Percentiles rank a stretch among this genome's conserved stretches.
phyloP scores from a whole-genome alignment of 768 basidiomycete species.

The Boletus rufocinnamomeus region DNA sequence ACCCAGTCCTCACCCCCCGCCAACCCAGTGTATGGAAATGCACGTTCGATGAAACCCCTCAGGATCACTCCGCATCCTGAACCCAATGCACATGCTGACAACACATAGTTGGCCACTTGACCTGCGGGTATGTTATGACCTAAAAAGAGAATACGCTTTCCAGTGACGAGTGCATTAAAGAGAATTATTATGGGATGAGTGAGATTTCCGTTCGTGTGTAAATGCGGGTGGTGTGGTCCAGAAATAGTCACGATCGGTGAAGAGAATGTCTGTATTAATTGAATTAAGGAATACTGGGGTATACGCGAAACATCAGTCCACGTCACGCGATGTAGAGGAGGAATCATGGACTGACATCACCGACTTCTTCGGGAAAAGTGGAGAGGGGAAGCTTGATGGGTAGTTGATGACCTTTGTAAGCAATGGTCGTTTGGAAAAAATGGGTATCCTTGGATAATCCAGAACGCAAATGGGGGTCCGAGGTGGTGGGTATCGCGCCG shows the following conservation, averaged over 20 bases:
- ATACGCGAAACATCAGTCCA: slow-evolving; percentile 15
- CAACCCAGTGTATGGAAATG: slow-evolving; percentile 95
- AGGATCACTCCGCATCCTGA: slow-evolving; percentile 86
- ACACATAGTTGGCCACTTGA: slow-evolving; percentile 86
- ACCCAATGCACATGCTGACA: slow-evolving; percentile 91
- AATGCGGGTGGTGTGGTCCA: slow-evolving; percentile 84
- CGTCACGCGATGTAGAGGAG: background rate
- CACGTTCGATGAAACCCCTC: slow-evolving; percentile 84
- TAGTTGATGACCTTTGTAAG: slow-evolving; percentile 78
- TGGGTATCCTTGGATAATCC: slow-evolving; percentile 84
- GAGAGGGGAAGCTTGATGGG: slow-evolving; percentile 91
- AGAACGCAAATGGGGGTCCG: slow-evolving; percentile 50
- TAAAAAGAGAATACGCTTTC: slow-evolving; percentile 94
- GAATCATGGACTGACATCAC: slow-evolving; percentile 68
- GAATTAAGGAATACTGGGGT: slow-evolving; percentile 85
- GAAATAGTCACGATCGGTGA: slow-evolving; percentile 55
- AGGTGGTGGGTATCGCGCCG: slow-evolving; percentile 42
- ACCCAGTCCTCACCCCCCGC: slow-evolving; percentile 89
- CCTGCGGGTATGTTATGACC: slow-evolving; percentile 89
- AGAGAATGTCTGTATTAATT: slow-evolving; percentile 83
- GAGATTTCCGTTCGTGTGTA: slow-evolving; percentile 86
- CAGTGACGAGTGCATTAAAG: slow-evolving; percentile 94
- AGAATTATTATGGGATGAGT: slow-evolving; percentile 95
- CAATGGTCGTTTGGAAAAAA: slow-evolving; percentile 85
- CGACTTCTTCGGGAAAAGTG: slow-evolving; percentile 93